These are phyloP conservation scores for Saposhnikovia divaricata DNA, from an alignment of 129 eudicot genomes.

Conservation along the genomic window DNA sequence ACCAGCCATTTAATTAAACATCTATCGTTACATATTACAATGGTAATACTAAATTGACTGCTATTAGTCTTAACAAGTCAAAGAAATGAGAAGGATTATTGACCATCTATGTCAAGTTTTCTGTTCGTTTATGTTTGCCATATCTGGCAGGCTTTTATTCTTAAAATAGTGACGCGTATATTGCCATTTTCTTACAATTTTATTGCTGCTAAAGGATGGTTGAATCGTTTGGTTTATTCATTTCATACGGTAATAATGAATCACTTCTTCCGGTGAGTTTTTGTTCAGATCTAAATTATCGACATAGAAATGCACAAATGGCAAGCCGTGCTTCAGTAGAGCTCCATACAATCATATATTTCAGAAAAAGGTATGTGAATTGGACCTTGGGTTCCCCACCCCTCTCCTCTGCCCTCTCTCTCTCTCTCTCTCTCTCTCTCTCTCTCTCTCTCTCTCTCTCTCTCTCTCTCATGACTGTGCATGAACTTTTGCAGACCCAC, in stretches of 20 bases:
- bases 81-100: too few relatives aligned
- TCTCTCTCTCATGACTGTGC: constrained; percentile 5
- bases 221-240: neutral
- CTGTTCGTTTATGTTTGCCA: too few relatives aligned
- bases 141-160: too few relatives aligned
- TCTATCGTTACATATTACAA: too few relatives aligned
- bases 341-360: constrained; percentile 83
- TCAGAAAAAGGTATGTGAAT: constrained; percentile 58
- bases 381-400: constrained; percentile 7
- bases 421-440: neutral
- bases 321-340: constrained; percentile 97
- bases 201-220: neutral
- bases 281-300: constrained; percentile 72
- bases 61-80: too few relatives aligned
- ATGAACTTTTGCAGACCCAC: constrained; percentile 69
- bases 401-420: neutral
- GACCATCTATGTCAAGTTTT: too few relatives aligned
- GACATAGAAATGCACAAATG: constrained; percentile 98
- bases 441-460: neutral
- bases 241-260: neutral
- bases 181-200: neutral
- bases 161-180: neutral
- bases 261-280: neutral
- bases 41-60: too few relatives aligned
- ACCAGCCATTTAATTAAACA: neutral